Base-by-base conservation (phyloP, 495 filamentous ascomycete genomes). In the Penicillium roqueforti region DNA sequence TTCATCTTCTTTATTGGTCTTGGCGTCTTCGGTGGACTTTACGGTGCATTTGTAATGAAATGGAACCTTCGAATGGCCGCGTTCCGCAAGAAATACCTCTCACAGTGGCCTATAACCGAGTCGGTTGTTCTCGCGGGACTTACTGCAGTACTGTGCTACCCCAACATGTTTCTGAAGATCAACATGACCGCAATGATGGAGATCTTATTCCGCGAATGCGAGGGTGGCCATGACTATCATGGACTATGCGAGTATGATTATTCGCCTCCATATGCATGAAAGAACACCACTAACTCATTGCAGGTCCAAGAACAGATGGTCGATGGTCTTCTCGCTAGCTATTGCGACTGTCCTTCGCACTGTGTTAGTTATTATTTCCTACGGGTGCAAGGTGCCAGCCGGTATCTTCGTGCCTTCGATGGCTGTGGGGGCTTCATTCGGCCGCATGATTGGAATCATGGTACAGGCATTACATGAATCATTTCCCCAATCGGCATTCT, bases 101-200 rank as follows among this genome's bases (percentile, higher is more conserved):
- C 83, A 0, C 80, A 89, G 52, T 91, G 92, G 72, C 86, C 93
- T 6, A 81, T 97, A 11, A 75, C 91, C n/a, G 93, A 98, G 70
- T 86, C 90, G 6, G 90, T 90, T 1, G 64, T 96, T 32, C 76
- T 97, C 48, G 92, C 93, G 3, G 81, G 82, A 1, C 78, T 83
- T 7, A 97, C 93, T 10, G 95, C 92, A 3, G 76, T 97, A 47
- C 76, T 97, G 6, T 97, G 93, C 72, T 98, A 92, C 62, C 93
- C 91, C 1, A 98, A 97, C 67, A 91, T 89, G 69, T 97, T 98
- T 61, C 68, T 98, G 46, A 81, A 88, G 57, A 97, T 98, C 62
- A 95, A 98, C 70, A 97, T 98, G 93, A 97, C 93, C 0, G 91
- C 96, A 71, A 95, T 89, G 74, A 97, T 98, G 93, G 91, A 97